Conservation (phyloP, 2,329 filamentous ascomycete genomes). For the Furcasterigmium sp. region DNA sequence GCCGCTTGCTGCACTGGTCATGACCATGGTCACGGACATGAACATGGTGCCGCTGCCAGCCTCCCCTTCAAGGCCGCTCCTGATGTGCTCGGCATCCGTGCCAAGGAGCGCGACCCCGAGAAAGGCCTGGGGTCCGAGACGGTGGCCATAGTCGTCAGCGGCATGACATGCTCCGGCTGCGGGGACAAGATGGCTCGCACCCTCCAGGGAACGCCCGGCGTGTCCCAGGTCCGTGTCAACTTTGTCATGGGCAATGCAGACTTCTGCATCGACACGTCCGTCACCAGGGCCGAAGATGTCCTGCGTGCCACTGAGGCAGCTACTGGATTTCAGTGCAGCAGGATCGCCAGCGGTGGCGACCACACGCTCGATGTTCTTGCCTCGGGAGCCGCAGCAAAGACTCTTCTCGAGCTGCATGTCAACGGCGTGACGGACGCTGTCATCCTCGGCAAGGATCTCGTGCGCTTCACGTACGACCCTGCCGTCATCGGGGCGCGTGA, state of each 20-base stretch:
- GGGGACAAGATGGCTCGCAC: constrained; percentile 25
- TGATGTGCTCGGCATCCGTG: background rate
- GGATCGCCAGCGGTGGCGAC: constrained; percentile 17
- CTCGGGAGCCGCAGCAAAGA: constrained; percentile 11
- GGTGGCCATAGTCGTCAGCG: constrained; percentile 22
- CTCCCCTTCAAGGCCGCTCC: background rate
- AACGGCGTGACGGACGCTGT: constrained; percentile 19
- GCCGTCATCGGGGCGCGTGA: constrained; percentile 23
- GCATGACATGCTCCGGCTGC: constrained; percentile 31
- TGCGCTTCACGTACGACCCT: constrained; percentile 28
- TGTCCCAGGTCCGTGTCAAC: constrained; percentile 26
- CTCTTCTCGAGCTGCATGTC: constrained; percentile 12
- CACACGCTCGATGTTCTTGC: constrained; percentile 23
- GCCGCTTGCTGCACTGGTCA: constrained; percentile 1
- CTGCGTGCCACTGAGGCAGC: constrained; percentile 18
- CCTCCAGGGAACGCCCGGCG: constrained; percentile 19
- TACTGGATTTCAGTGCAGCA: constrained; percentile 23
- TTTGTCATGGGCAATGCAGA: constrained; percentile 31
- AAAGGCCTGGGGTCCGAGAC: constrained; percentile 14
- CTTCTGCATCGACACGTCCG: constrained; percentile 19
- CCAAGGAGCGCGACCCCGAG: background rate
- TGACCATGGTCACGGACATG: constrained; percentile 3
- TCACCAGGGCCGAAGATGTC: constrained; percentile 19
- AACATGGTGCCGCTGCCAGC: constrained; percentile 9
- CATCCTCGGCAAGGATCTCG: constrained; percentile 21